Base-by-base conservation (phyloP, 106 monocot genomes). In the Dioscorea dumetorum region DNA sequence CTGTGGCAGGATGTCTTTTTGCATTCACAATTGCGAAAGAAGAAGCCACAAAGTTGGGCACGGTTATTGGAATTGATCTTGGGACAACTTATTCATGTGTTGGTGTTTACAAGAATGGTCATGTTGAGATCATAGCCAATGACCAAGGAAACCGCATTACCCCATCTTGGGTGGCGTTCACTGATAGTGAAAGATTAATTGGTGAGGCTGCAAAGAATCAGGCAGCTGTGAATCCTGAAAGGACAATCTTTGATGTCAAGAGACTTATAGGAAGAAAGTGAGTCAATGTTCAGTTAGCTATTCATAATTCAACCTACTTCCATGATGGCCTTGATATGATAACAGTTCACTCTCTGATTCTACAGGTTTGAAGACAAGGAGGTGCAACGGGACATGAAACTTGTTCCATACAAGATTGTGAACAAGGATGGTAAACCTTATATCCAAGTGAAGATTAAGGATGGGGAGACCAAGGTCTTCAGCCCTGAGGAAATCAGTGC, bases 121-220 rank as follows among this genome's bases (percentile, higher is more conserved):
- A 87, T 51, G 87, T 87, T 28, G 87, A 87, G 67, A 87, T 87
- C 21, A 87, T 87, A 56, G 87, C 87, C 33, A 87, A 87, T 64
- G 87, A 87, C 80, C 87, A 87, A 35, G 87, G 87, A 14, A 87
- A 87, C 67, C 79, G 87, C 68, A 87, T 87, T 71, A 87, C 87
- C 32, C 87, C 87, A 14, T 87, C 86, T 48, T 86, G 86, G 86
- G 86, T 86, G 33, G 86, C 86, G 21, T 86, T 86, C 78, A 82
- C 86, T n/a, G 87, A 87, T 53, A 59, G 56, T 34, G 87, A 87
- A 63, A 80, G 87, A 62, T 67, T 87, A 12, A 87, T 87, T 41
- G 87, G 87, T 64, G 87, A 87, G 71, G 80, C 87, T 62, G 87
- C 87, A 48, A 87, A 87, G 87, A 87, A 87, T 61, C 87, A 87